Conservation (phyloP, 768 basidiomycete species). For the Calvatia gigantea region DNA sequence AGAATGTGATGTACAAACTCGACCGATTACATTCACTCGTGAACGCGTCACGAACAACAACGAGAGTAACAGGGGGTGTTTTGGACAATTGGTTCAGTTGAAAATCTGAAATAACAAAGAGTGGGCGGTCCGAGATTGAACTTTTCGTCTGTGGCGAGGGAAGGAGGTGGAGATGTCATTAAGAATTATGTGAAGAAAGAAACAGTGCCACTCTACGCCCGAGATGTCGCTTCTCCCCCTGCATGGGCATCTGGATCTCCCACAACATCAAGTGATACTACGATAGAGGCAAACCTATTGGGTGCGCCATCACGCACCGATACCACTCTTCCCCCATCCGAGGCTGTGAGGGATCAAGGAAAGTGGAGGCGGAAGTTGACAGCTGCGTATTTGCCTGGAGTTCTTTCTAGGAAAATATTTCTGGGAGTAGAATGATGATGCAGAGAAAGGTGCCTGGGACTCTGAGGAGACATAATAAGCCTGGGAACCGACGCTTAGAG, state of each 20-base stretch:
- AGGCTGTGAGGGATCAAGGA: slow-evolving; percentile 63
- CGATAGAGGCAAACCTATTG: slow-evolving; percentile 48
- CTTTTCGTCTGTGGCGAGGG: not conserved
- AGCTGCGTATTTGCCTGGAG: slow-evolving; percentile 37
- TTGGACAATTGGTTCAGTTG: slow-evolving; percentile 63
- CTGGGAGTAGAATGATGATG: slow-evolving; percentile 33
- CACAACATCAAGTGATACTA: slow-evolving; percentile 6
- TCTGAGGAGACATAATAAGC: slow-evolving; percentile 41
- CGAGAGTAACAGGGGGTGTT: slow-evolving; percentile 49
- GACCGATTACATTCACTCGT: slow-evolving; percentile 54
- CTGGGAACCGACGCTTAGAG: no score
- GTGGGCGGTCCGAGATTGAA: slow-evolving; percentile 14
- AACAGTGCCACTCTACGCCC: slow-evolving; percentile 18
- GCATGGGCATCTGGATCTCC: no score
- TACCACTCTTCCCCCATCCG: slow-evolving; percentile 54
- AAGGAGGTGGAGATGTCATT: slow-evolving; percentile 21
- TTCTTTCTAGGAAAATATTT: no score
- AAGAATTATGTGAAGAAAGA: slow-evolving; percentile 9
- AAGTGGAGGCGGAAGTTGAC: slow-evolving; percentile 50
- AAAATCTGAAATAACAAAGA: slow-evolving; percentile 34
- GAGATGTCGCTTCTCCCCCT: slow-evolving; percentile 13
- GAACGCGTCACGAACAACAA: slow-evolving; percentile 49
- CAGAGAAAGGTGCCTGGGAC: slow-evolving; percentile 67
- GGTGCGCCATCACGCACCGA: slow-evolving; percentile 70
- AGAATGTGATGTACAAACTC: slow-evolving; percentile 51